These are phyloP conservation scores for Blastobotrys elegans DNA, from an alignment of 1,139 yeast species.

Conservation along the genomic window DNA sequence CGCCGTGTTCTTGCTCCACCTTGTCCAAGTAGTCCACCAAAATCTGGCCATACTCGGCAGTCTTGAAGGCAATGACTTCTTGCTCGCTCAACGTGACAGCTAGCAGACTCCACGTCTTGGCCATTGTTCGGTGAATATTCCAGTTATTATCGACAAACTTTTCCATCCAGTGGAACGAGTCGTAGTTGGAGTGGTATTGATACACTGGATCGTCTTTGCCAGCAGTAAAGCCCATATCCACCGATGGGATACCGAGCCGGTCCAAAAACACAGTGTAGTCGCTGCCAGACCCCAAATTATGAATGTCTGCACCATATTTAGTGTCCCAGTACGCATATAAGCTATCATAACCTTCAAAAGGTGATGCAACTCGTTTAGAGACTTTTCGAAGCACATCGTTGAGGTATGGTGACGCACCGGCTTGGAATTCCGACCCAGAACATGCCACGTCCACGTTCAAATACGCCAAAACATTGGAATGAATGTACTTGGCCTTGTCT, in stretches of 20 bases:
- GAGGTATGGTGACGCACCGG: constrained; percentile 51
- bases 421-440: constrained; percentile 44
- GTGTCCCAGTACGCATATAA: constrained; percentile 56
- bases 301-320: constrained; percentile 36
- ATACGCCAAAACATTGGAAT: constrained; percentile 51
- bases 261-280: constrained; percentile 66
- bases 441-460: constrained; percentile 60
- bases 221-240: constrained; percentile 50
- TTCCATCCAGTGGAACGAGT: constrained; percentile 63
- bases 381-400: constrained; percentile 39
- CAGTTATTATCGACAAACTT: constrained; percentile 55
- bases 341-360: constrained; percentile 33
- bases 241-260: constrained; percentile 60
- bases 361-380: constrained; percentile 45
- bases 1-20: constrained; percentile 3
- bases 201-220: constrained; percentile 48
- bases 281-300: constrained; percentile 58
- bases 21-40: constrained; percentile 35
- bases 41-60: constrained; percentile 40
- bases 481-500: constrained; percentile 40
- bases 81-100: constrained; percentile 45
- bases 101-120: constrained; percentile 48
- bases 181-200: constrained; percentile 67
- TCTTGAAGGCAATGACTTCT: constrained; percentile 41
- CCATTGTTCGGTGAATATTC: constrained; percentile 48